These are phyloP conservation scores for Epichloe amarillans DNA, from an alignment of 2,329 filamentous ascomycete species.

Conservation along the genomic window DNA sequence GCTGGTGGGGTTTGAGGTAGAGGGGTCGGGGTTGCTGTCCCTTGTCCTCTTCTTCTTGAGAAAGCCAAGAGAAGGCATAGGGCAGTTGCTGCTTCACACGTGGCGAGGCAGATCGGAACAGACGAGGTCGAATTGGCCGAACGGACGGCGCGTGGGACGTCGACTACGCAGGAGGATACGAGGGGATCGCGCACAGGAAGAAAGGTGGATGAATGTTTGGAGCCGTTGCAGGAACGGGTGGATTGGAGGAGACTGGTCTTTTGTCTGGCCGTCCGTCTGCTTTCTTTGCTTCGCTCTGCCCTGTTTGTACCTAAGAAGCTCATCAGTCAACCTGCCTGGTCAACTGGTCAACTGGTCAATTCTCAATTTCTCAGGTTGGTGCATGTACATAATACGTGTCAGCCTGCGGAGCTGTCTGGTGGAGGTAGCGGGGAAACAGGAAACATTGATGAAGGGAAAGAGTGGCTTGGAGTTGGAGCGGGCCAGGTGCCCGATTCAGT, in stretches of 20 bases:
- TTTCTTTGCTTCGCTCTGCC: too few species aligned
- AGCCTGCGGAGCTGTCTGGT: not conserved
- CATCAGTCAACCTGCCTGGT: too few species aligned
- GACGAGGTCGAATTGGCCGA: conserved; percentile 1
- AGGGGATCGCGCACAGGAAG: not conserved
- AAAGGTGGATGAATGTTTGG: not conserved
- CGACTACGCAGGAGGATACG: conserved; percentile 1
- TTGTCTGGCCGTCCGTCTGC: not conserved
- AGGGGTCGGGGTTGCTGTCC: conserved; percentile 64
- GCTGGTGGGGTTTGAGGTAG: conserved; percentile 51
- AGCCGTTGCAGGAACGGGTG: not conserved
- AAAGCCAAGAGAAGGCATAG: conserved; percentile 90
- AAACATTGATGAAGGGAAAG: too few species aligned
- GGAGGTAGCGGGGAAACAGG: not conserved
- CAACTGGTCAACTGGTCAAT: too few species aligned
- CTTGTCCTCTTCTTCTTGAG: conserved; percentile 98
- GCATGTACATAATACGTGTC: too few species aligned
- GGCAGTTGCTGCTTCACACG: conserved; percentile 10
- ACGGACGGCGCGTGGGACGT: not conserved
- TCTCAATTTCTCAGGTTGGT: too few species aligned
- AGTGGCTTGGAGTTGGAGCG: too few species aligned
- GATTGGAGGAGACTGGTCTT: not conserved
- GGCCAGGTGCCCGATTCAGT: too few species aligned
- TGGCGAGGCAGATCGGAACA: conserved; percentile 1
- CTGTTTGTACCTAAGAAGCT: too few species aligned